phyloP scores from a whole-genome alignment of 1,139 yeast genomes.

The Protomyces gravidus region DNA sequence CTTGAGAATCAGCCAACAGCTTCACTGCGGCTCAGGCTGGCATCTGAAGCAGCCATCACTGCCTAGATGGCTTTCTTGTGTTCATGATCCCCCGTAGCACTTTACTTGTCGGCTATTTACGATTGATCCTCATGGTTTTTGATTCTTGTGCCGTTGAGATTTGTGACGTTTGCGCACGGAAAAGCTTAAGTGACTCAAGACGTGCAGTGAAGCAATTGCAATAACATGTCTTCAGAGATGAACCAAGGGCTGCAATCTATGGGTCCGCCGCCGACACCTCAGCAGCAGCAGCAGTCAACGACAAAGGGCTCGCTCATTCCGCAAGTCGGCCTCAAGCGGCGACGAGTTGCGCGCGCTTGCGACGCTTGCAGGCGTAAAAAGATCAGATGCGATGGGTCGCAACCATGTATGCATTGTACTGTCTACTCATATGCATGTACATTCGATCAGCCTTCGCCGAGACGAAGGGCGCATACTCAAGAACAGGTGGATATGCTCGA shows the following conservation, averaged over 20 bases:
- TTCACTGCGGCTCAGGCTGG: too few relatives aligned
- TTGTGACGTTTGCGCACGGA: too few relatives aligned
- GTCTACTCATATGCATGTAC: conserved; percentile 61
- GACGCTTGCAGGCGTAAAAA: conserved; percentile 66
- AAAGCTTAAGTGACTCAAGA: too few relatives aligned
- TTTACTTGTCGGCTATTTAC: too few relatives aligned
- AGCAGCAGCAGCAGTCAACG: not conserved
- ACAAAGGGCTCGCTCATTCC: not conserved
- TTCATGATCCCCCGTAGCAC: too few relatives aligned
- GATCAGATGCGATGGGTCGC: conserved; percentile 79
- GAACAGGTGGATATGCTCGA: conserved; percentile 41
- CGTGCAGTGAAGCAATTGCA: too few relatives aligned
- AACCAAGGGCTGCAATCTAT: not conserved
- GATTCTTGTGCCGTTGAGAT: too few relatives aligned
- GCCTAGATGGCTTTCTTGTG: too few relatives aligned
- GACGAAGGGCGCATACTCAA: conserved; percentile 47
- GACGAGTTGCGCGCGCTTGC: conserved; percentile 80
- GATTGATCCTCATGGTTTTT: too few relatives aligned
- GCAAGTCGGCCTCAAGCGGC: conserved; percentile 48
- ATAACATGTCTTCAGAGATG: not conserved
- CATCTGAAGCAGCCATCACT: too few relatives aligned
- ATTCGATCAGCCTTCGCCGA: conserved; percentile 56
- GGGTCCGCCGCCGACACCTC: not conserved
- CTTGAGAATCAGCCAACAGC: conserved; percentile 3
- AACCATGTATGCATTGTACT: conserved; percentile 71